These are phyloP conservation scores for Oldenlandia corymbosa DNA, from an alignment of 257 asterid genomes.

Conservation along the genomic window DNA sequence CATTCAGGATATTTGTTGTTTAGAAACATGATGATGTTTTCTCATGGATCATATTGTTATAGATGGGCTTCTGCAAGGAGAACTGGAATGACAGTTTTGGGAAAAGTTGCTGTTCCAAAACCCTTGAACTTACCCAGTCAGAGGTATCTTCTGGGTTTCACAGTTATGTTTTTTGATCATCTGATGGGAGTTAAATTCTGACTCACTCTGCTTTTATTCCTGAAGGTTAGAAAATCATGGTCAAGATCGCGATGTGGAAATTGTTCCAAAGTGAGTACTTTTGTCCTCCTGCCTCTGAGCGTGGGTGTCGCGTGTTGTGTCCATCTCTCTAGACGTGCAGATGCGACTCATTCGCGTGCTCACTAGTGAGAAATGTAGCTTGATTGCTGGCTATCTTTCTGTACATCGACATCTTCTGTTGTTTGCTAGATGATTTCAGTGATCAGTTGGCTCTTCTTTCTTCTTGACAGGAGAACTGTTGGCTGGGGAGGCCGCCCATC, in stretches of 20 bases:
- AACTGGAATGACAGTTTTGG: slow-evolving; percentile 89
- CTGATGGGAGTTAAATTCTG: slow-evolving; percentile 22
- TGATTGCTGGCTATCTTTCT: slow-evolving; percentile 14
- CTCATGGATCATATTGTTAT: slow-evolving; percentile 19
- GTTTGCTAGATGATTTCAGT: slow-evolving; percentile 8
- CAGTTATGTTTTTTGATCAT: slow-evolving; percentile 11
- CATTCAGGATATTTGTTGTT: slow-evolving; percentile 6
- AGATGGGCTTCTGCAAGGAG: slow-evolving; percentile 89
- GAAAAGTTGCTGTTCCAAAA: slow-evolving; percentile 95
- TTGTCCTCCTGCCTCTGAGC: no score
- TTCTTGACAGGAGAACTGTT: slow-evolving; percentile 64
- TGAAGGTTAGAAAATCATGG: slow-evolving; percentile 95
- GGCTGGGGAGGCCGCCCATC: slow-evolving; percentile 93
- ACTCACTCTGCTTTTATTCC: slow-evolving; percentile 26
- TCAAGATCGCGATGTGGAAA: slow-evolving; percentile 86
- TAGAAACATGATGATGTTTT: not conserved
- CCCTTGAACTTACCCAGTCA: slow-evolving; percentile 98
- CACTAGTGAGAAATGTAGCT: not conserved
- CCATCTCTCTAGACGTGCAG: no score
- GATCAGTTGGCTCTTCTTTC: slow-evolving; percentile 21
- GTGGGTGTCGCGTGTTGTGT: no score
- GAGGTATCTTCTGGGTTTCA: slow-evolving; percentile 39
- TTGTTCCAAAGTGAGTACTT: slow-evolving; percentile 90
- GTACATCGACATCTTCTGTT: not conserved
- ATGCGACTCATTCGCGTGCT: not conserved